Evolutionary conservation across 2,329 filamentous ascomycete genomes (phyloP).

Genomic region (Cryphonectria nitschkei): DNA sequence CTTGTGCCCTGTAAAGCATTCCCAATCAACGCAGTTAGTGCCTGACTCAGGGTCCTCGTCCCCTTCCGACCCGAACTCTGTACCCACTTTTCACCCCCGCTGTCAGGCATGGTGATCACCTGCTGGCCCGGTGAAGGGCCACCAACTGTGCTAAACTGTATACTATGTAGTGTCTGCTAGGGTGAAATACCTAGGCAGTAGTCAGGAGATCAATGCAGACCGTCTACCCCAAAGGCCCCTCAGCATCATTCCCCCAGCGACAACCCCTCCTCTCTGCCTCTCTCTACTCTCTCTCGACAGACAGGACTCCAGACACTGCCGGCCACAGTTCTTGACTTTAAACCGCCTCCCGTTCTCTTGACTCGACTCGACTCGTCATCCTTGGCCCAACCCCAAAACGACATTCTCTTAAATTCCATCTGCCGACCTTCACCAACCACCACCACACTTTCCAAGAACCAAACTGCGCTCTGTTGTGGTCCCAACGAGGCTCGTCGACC

Average conservation of each 20-base stretch:
- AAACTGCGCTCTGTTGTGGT: neutral
- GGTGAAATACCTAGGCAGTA: neutral
- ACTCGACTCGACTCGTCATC: neutral
- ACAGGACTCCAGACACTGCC: neutral
- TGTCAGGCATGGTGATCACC: neutral
- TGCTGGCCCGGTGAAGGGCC: neutral
- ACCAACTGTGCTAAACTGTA: neutral
- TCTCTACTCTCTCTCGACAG: neutral
- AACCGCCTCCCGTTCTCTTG: neutral
- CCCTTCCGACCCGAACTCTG: neutral
- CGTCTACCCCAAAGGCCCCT: neutral
- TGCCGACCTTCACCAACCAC: neutral
- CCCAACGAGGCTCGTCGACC: neutral
- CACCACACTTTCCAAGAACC: neutral
- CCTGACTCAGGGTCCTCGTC: constrained; percentile 1
- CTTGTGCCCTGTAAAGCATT: neutral
- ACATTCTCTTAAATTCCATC: neutral
- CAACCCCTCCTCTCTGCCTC: neutral
- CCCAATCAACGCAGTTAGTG: neutral
- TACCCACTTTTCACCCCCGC: neutral
- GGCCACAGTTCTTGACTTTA: neutral
- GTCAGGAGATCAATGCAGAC: neutral
- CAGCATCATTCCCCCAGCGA: neutral
- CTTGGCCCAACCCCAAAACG: neutral
- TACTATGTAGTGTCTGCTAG: neutral